A percentile compares a stretch with the other conserved stretches of the same genome.
Conservation (phyloP, 768 basidiomycete genomes). For the Lactifluus rugatus region DNA sequence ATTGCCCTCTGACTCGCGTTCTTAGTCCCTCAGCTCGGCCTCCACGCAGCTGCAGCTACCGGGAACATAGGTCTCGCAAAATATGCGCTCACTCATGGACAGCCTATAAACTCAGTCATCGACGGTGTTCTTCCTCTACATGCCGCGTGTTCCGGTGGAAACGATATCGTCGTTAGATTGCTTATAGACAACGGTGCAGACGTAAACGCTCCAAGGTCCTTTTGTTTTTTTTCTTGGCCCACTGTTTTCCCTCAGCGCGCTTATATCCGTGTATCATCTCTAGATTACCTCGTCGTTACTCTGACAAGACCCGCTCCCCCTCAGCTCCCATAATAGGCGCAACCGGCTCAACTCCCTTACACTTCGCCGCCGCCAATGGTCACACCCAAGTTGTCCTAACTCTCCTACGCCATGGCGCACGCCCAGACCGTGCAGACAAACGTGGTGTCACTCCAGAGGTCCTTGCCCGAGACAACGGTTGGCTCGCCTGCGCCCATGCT, state of each 20-base stretch:
- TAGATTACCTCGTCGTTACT: conserved; percentile 68
- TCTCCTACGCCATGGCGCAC: conserved; percentile 78
- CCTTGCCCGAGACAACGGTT: conserved; percentile 73
- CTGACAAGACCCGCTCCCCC: conserved; percentile 55
- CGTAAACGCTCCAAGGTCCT: conserved; percentile 85
- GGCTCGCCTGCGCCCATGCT: conserved; percentile 65
- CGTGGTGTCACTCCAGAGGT: conserved; percentile 82
- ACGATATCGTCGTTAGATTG: conserved; percentile 76
- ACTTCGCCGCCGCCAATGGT: conserved; percentile 95
- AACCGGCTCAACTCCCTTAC: conserved; percentile 89
- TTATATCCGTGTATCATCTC: neutral
- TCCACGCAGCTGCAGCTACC: conserved; percentile 68
- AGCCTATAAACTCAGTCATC: conserved; percentile 92
- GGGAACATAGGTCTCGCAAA: conserved; percentile 90
- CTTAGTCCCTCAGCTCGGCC: conserved; percentile 66
- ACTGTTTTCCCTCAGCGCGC: neutral
- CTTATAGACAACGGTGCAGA: conserved; percentile 94
- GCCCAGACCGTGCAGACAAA: conserved; percentile 77
- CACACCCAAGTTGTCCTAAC: conserved; percentile 68
- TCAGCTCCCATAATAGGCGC: conserved; percentile 66
- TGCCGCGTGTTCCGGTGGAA: conserved; percentile 87
- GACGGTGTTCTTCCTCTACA: conserved; percentile 97
- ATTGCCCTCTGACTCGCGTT: neutral
- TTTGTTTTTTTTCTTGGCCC: neutral
- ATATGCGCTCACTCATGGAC: conserved; percentile 88